Evolutionary conservation across 192 early-diverging fungal genomes (phyloP).

Genomic region (Chytriomyces sp.): DNA sequence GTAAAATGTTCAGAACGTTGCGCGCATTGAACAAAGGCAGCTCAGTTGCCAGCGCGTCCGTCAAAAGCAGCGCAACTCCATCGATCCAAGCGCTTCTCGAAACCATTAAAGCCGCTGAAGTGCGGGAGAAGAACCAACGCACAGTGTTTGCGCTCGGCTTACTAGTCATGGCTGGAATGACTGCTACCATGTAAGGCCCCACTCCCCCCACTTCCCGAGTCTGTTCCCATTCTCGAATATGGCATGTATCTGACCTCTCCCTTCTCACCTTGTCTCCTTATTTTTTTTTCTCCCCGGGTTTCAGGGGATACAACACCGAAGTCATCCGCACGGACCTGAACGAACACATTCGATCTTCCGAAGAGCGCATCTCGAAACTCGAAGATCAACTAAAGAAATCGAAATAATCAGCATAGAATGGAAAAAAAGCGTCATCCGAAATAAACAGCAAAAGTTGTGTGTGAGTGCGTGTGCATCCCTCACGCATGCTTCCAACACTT

Average conservation of each 20-base stretch:
- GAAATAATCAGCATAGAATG: background rate
- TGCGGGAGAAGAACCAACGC: constrained; percentile 5
- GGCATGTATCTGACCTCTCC: background rate
- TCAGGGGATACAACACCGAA: constrained; percentile 17
- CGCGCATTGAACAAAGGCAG: background rate
- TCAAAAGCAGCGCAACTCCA: background rate
- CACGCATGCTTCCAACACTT: no score
- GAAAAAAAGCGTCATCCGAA: no score
- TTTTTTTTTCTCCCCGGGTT: background rate
- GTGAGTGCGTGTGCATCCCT: no score
- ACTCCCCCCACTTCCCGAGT: background rate
- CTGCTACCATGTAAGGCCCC: constrained; percentile 5
- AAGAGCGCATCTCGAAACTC: constrained; percentile 17
- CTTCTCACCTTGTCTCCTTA: background rate
- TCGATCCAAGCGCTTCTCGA: background rate
- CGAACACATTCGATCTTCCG: constrained; percentile 18
- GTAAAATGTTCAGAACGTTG: no score
- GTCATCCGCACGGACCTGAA: background rate
- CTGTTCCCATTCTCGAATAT: background rate
- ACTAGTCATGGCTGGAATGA: constrained; percentile 5
- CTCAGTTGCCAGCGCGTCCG: background rate
- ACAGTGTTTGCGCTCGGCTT: constrained; percentile 27
- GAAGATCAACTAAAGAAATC: constrained; percentile 3
- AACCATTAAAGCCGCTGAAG: background rate
- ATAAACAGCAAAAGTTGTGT: no score